Evolutionary conservation across 306 rosid genomes (phyloP), one percentile per base, ranked within the genome.

Genomic region (Inga oerstediana): DNA sequence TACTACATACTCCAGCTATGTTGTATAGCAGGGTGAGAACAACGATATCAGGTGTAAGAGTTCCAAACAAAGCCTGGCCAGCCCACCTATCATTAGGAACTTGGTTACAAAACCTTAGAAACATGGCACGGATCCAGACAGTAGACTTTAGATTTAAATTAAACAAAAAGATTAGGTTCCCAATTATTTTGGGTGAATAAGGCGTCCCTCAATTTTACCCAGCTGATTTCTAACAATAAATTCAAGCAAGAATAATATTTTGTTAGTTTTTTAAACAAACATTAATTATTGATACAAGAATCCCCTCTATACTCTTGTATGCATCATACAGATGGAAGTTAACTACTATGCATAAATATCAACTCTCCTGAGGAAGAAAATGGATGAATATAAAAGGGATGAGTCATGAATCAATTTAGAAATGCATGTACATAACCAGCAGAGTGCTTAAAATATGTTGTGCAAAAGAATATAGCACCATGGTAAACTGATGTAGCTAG

Each of bases 61-160:
- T 97, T 81, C 99, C 99, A 87, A 97, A 97, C 85, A 97, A 89
- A 87, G 98, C 98, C 79, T 97, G 99, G 81, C 99, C 99, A 48
- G 99, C 99, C 99, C 98, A 94, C 99, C 99, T 97, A 86, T 75
- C 78, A 86, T 70, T 3, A 81, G 68, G 77, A 84, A 75, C 81
- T 73, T 52, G 59, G 84, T 80, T 41, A 48, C 11, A 56, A 58
- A 70, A 69, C 48, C 76, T 67, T 48, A 41, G 11, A 32, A 58
- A 56, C 41, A 81, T 45, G 30, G 45, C 15, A 37, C 27, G 78
- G 32, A 34, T 76, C 72, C 66, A 54, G 35, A 75, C 37, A 52
- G 19, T 51, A 59, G 68, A 59, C 72, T 66, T 58, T 10, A 12
- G 10, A 43, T 73, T 79, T 67, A 14, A 56, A 76, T 65, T n/a